Evolutionary conservation across 73 alveolate genomes (phyloP).

Genomic region (Effrenium voratum): DNA sequence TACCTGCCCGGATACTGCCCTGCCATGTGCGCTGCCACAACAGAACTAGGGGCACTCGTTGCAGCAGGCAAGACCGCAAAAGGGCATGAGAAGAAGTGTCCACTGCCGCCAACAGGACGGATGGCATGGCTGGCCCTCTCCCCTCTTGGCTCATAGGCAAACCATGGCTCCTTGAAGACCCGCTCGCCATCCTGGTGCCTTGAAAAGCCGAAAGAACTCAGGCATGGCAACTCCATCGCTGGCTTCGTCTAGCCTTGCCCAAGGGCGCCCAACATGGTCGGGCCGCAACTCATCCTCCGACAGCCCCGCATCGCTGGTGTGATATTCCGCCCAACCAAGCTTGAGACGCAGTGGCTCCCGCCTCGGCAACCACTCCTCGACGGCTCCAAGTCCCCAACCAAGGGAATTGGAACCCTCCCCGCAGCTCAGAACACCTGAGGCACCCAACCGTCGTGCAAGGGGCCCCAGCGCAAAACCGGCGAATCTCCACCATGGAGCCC

Average conservation of each 20-base stretch:
- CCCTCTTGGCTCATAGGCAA: too few relatives aligned
- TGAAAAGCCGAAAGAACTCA: background rate
- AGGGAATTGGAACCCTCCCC: too few relatives aligned
- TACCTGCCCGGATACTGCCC: background rate
- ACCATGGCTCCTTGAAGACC: too few relatives aligned
- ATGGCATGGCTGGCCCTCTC: too few relatives aligned
- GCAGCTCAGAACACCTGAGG: too few relatives aligned
- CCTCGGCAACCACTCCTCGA: too few relatives aligned
- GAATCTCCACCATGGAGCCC: too few relatives aligned
- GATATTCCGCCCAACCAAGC: background rate
- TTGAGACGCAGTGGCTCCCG: too few relatives aligned
- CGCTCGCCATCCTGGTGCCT: too few relatives aligned
- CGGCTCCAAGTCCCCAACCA: too few relatives aligned
- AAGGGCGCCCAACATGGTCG: background rate
- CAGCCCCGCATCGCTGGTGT: background rate
- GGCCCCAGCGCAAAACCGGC: too few relatives aligned
- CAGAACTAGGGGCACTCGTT: background rate
- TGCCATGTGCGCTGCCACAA: background rate
- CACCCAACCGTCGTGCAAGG: too few relatives aligned
- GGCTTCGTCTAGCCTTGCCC: background rate
- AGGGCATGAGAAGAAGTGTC: background rate
- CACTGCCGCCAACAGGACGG: background rate
- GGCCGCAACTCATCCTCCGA: background rate
- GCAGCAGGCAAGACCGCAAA: background rate
- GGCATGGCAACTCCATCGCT: background rate